Evolutionary conservation across 2,329 filamentous ascomycete species (phyloP).

Genomic region (Diaporthe destruens): DNA sequence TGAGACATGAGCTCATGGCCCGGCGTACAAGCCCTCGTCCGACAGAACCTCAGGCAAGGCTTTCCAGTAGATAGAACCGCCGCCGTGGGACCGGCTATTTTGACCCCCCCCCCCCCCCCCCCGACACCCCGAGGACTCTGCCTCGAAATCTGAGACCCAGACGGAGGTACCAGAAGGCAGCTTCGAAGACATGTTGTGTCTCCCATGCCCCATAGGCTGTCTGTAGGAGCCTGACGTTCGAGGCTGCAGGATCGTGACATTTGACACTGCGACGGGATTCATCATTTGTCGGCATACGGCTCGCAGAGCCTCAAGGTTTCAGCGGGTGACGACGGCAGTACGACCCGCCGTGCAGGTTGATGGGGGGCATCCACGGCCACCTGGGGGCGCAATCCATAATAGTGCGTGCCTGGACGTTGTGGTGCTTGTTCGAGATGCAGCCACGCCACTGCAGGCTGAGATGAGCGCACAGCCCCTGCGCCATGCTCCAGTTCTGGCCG

Average conservation of each 20-base stretch:
- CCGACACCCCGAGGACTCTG: background rate
- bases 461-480: slow-evolving; percentile 31
- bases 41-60: background rate
- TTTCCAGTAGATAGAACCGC: background rate
- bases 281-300: slow-evolving; percentile 9
- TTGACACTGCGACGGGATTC: background rate
- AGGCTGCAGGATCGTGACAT: slow-evolving; percentile 11
- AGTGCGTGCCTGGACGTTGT: slow-evolving; percentile 6
- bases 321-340: slow-evolving; percentile 28
- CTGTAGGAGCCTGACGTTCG: background rate
- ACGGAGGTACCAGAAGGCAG: background rate
- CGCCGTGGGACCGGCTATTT: background rate
- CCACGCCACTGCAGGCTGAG: slow-evolving; percentile 31
- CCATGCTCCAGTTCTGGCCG: slow-evolving; percentile 33
- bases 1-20: slow-evolving; percentile 15
- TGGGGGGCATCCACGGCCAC: background rate
- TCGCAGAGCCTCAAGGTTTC: slow-evolving; percentile 28
- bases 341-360: slow-evolving; percentile 24
- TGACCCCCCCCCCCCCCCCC: too few species aligned
- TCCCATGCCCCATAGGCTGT: background rate
- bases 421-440: background rate
- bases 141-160: background rate
- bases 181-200: slow-evolving; percentile 15
- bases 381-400: slow-evolving; percentile 24
- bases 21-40: slow-evolving; percentile 3